These are phyloP conservation scores for Basidioascus undulatus DNA, from an alignment of 768 basidiomycete species.

Conservation along the genomic window DNA sequence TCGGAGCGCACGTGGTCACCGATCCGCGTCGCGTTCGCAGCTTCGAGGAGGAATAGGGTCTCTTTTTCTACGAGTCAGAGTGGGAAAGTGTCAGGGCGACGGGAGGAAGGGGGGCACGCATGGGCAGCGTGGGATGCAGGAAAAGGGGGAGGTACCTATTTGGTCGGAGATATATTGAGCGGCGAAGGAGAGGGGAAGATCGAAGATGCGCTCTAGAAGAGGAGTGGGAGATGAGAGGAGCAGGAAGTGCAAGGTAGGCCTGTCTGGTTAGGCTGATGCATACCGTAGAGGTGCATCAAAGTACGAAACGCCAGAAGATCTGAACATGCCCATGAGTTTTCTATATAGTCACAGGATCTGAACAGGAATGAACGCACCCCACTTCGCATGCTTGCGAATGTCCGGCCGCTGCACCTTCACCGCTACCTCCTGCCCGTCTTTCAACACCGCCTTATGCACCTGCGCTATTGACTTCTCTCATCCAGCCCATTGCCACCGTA, in stretches of 20 bases:
- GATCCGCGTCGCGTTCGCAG: constrained; percentile 1
- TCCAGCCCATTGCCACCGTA: too few relatives aligned
- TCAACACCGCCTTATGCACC: too few relatives aligned
- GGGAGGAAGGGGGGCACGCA: too few relatives aligned
- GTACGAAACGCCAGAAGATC: too few relatives aligned
- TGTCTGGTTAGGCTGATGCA: too few relatives aligned
- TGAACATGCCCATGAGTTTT: background rate
- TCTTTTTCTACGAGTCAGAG: constrained; percentile 9
- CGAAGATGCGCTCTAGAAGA: background rate
- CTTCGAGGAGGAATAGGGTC: constrained; percentile 2
- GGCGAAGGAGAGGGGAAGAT: constrained; percentile 1
- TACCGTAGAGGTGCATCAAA: too few relatives aligned
- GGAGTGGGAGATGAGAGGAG: too few relatives aligned
- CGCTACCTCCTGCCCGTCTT: background rate
- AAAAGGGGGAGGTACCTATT: background rate
- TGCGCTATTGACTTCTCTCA: too few relatives aligned
- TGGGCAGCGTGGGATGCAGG: too few relatives aligned
- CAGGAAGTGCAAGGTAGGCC: too few relatives aligned
- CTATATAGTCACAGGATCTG: background rate
- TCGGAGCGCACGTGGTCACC: background rate
- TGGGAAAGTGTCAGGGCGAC: background rate
- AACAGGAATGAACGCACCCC: too few relatives aligned
- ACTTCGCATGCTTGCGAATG: background rate
- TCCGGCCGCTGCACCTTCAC: background rate
- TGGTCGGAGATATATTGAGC: constrained; percentile 3